Evolutionary conservation across 345 rosid genomes (phyloP), one percentile per base, ranked within the genome.

Genomic region (Garcia nutans): DNA sequence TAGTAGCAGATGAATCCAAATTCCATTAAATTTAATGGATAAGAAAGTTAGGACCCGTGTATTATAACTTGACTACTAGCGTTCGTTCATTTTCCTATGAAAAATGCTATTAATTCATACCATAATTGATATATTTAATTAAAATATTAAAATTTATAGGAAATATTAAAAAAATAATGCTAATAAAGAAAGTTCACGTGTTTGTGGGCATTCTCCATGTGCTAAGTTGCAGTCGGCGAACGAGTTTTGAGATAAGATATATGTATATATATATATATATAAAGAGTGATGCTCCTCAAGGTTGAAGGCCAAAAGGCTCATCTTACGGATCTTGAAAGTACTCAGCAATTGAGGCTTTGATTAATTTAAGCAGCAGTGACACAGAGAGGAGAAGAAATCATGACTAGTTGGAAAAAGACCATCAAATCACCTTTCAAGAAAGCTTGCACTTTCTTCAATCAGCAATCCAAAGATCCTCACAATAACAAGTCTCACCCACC

Each of bases 321-420:
- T 79, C 92, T 85, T 82, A 54, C 88, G 97, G 94, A 91, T 15
- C 5, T 64, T 17, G 13, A 28, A 16, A 24, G 26, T 3, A 5
- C 6, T 0, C 20, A 20, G 0, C 50, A 10, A 44, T 47, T 11
- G 50, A 47, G 50, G 10, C 50, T 37, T 37, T 0, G 41, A 37
- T 3, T 37, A 37, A 37, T 4, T 1, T 37, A 37, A 37, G 41
- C 5, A 37, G 41, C 41, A 3, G 41, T 0, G 41, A 5, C 41
- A 37, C 41, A 37, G 0, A 37, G 6, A 37, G 6, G 5, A 6
- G 41, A 37, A 6, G 41, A 3, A 33, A 15, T n/a, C 16, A 92
- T 93, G 97, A 79, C 89, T 74, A 91, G 96, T 6, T 91, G 96
- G 96, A 91, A 89, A 82, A 89, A 93, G 82, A 88, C 94, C 74